These are phyloP conservation scores for Thalassia testudinum DNA, from an alignment of 116 monocot genomes.

Conservation along the genomic window DNA sequence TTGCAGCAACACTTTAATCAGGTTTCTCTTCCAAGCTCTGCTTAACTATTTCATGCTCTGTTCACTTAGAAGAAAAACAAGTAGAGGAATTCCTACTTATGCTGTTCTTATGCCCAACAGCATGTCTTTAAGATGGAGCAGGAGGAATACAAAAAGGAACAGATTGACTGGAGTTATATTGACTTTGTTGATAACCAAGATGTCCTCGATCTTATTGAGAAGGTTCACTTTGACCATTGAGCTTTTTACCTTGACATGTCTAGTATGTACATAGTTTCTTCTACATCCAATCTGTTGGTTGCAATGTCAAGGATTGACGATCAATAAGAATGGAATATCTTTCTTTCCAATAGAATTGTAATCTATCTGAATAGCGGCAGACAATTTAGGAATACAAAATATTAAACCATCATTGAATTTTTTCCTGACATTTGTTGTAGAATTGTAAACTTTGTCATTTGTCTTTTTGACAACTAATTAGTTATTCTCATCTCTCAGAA, in stretches of 20 bases:
- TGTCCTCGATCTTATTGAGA: slow-evolving; percentile 93
- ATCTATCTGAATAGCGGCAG: no score
- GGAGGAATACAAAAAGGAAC: slow-evolving; percentile 94
- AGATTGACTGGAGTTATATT: slow-evolving; percentile 96
- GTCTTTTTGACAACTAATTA: slow-evolving; percentile 4
- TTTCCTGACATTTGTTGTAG: not conserved
- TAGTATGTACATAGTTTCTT: no score
- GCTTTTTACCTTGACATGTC: no score
- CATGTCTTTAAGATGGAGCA: slow-evolving; percentile 99
- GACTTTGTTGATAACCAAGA: slow-evolving; percentile 93
- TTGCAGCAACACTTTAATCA: slow-evolving; percentile 97
- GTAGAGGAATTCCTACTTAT: not conserved
- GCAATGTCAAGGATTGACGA: no score
- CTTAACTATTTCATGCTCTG: not conserved
- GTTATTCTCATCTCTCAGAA: slow-evolving; percentile 44
- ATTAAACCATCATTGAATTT: no score
- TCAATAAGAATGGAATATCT: no score
- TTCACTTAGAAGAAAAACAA: not conserved
- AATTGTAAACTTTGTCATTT: not conserved
- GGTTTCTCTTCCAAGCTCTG: slow-evolving; percentile 15
- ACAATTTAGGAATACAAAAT: no score
- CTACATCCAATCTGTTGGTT: no score
- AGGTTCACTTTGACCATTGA: slow-evolving; percentile 53
- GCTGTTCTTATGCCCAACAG: slow-evolving; percentile 20
- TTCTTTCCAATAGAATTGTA: no score